Evolutionary conservation across 164 flowering plant genomes (phyloP).

Genomic region (Liriodendron chinense): DNA sequence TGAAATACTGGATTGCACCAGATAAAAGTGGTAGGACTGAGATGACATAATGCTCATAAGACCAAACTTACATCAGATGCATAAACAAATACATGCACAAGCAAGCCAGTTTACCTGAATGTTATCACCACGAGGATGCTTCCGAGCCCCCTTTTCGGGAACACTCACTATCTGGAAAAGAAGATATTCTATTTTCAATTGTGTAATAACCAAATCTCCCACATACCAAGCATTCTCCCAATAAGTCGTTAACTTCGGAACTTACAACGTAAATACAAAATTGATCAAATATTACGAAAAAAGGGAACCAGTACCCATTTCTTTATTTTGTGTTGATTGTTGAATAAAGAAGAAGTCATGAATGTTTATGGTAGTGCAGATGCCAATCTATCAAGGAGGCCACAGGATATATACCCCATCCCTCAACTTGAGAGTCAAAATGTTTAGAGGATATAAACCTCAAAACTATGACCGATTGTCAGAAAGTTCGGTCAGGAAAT

Average conservation of each 20-base stretch:
- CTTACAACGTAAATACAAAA: no score
- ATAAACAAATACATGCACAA: not conserved
- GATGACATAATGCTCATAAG: not conserved
- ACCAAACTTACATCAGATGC: not conserved
- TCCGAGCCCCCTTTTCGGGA: conserved; percentile 94
- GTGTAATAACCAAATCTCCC: not conserved
- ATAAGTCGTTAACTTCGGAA: no score
- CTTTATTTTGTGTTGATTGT: not conserved
- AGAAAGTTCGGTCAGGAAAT: not conserved
- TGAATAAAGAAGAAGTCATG: not conserved
- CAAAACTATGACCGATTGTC: not conserved
- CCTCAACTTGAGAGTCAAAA: not conserved
- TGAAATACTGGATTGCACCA: not conserved
- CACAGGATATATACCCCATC: not conserved
- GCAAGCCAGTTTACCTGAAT: conserved; percentile 57
- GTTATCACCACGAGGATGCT: conserved; percentile 94
- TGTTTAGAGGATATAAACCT: not conserved
- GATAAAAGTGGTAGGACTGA: not conserved
- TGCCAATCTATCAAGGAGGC: not conserved
- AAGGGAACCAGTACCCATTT: not conserved
- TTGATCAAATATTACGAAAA: no score
- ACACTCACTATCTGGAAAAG: conserved; percentile 80
- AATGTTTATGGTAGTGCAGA: not conserved
- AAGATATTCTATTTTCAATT: conserved; percentile 6
- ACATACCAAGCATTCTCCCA: no score